Evolutionary conservation across 2,329 filamentous ascomycete genomes (phyloP).

Genomic region (Harringtonia aguacate): DNA sequence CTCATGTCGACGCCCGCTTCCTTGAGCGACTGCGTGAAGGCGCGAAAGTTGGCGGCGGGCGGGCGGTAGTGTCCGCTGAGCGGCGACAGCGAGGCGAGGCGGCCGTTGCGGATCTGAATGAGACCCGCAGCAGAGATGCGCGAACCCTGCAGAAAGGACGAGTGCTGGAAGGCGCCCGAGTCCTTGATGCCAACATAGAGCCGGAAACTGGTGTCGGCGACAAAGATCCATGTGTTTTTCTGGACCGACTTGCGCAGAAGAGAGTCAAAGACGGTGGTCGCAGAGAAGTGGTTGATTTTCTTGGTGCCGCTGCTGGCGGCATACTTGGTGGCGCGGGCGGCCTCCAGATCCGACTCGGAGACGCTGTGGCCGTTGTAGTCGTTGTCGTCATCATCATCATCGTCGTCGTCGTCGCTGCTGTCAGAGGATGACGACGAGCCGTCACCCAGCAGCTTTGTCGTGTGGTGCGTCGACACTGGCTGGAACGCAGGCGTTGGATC

Average conservation of each 20-base stretch:
- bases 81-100: constrained; percentile 61
- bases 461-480: constrained; percentile 22
- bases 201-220: constrained; percentile 73
- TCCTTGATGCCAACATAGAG: constrained; percentile 87
- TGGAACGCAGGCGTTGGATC: constrained; percentile 47
- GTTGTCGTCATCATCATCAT: too few relatives aligned
- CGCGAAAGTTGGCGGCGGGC: constrained; percentile 70
- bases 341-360: constrained; percentile 35
- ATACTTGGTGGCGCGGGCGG: constrained; percentile 53
- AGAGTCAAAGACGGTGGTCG: constrained; percentile 66
- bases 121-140: constrained; percentile 75
- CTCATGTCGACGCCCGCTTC: constrained; percentile 69
- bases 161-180: constrained; percentile 82
- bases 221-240: constrained; percentile 91
- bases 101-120: constrained; percentile 75
- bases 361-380: constrained; percentile 9
- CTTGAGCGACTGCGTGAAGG: constrained; percentile 65
- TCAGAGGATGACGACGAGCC: too few relatives aligned
- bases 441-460: constrained; percentile 15
- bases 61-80: constrained; percentile 76
- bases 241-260: constrained; percentile 68
- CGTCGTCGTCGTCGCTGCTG: constrained; percentile 12
- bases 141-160: constrained; percentile 74
- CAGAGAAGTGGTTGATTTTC: constrained; percentile 53
- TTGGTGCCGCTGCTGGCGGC: constrained; percentile 28